Percentiles rank a stretch among this genome's conserved stretches.
These are phyloP conservation scores for Osmanthus fragrans DNA, from an alignment of 257 asterid genomes.

Conservation along the genomic window DNA sequence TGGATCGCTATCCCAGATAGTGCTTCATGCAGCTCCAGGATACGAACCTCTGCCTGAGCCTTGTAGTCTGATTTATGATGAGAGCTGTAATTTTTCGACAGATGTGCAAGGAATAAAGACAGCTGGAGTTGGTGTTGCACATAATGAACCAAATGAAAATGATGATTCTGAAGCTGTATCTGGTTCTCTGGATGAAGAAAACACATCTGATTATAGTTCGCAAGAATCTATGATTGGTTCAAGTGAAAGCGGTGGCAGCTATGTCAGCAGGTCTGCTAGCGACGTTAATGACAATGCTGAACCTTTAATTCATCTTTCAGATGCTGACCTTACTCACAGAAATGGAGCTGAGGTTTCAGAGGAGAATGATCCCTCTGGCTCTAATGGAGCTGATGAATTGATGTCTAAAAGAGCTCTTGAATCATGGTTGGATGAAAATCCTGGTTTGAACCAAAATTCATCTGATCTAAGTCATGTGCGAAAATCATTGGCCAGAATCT, in stretches of 20 bases:
- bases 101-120: conserved; percentile 27
- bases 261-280: conserved; percentile 42
- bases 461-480: conserved; percentile 42
- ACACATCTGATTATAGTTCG: conserved; percentile 66
- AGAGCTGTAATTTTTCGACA: conserved; percentile 30
- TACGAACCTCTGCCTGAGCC: conserved; percentile 98
- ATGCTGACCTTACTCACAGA: conserved; percentile 49
- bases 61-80: conserved; percentile 60
- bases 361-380: conserved; percentile 41
- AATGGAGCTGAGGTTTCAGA: conserved; percentile 34
- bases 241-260: conserved; percentile 45
- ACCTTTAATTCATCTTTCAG: conserved; percentile 74
- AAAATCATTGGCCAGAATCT: conserved; percentile 79
- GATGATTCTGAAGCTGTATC: conserved; percentile 62
- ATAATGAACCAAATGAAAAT: conserved; percentile 47
- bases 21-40: conserved; percentile 99
- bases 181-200: conserved; percentile 79
- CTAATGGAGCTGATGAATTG: conserved; percentile 63
- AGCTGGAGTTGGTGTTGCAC: conserved; percentile 31
- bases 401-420: conserved; percentile 77
- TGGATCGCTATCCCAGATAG: conserved; percentile 95
- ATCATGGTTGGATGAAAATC: conserved; percentile 88
- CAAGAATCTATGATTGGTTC: conserved; percentile 61
- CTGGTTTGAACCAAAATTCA: conserved; percentile 48
- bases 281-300: conserved; percentile 45